phyloP scores from a whole-genome alignment of 768 basidiomycete species.

The Boletus rubroflammeus region DNA sequence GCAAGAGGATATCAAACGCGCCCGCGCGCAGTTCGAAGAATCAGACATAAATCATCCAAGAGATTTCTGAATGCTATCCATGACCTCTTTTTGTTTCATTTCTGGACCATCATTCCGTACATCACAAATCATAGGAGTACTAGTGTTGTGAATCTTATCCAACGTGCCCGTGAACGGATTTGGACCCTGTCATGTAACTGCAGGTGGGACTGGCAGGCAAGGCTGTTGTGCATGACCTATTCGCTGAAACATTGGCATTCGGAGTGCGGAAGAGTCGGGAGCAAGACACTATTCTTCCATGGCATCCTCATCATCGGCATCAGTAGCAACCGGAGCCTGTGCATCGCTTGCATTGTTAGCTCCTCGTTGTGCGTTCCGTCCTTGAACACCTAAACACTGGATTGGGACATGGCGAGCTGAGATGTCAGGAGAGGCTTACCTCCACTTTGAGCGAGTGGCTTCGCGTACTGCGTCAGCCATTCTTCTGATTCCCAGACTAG shows the following conservation, averaged over 20 bases:
- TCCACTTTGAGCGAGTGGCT: conserved; percentile 72
- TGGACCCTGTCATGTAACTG: not conserved
- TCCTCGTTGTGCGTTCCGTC: conserved; percentile 36
- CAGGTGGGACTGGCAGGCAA: not conserved
- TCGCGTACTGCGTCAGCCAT: conserved; percentile 80
- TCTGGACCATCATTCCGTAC: not conserved
- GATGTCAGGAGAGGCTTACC: conserved; percentile 39
- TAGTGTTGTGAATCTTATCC: conserved; percentile 2
- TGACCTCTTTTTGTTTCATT: not conserved
- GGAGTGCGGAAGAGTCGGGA: not conserved
- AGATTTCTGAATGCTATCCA: conserved; percentile 41
- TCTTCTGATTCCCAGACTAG: conserved; percentile 96
- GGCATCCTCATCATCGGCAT: conserved; percentile 41
- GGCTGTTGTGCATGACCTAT: not conserved
- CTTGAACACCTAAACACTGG: conserved; percentile 48
- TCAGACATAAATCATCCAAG: conserved; percentile 45
- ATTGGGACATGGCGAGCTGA: not conserved
- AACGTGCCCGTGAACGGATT: not conserved
- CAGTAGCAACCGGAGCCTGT: conserved; percentile 29
- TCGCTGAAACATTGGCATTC: not conserved
- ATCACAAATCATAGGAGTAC: not conserved
- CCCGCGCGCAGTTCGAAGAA: conserved; percentile 72
- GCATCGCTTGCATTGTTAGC: conserved; percentile 18
- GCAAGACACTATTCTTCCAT: conserved; percentile 61
- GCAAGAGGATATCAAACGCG: conserved; percentile 92